A percentile compares a stretch with the other conserved stretches of the same genome.
These are phyloP conservation scores for Jacaranda mimosifolia DNA, from an alignment of 257 asterid species.

Conservation along the genomic window DNA sequence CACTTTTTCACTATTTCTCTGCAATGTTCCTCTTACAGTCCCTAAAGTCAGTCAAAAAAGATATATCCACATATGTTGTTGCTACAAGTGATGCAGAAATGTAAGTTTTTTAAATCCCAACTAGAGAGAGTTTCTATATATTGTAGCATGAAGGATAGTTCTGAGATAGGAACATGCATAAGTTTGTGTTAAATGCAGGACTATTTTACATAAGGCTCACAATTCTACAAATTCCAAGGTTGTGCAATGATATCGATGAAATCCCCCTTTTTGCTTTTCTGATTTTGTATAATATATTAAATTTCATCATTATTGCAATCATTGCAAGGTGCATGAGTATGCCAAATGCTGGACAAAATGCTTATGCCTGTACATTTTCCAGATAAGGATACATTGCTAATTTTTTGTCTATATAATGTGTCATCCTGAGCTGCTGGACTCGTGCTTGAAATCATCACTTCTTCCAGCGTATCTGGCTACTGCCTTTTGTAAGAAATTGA, in stretches of 20 bases:
- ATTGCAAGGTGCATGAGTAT: slow-evolving; percentile 14
- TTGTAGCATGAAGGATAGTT: no score
- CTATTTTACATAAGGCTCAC: background rate
- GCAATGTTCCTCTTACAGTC: slow-evolving; percentile 43
- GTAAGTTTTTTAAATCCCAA: slow-evolving; percentile 36
- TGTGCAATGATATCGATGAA: background rate
- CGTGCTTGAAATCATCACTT: slow-evolving; percentile 91
- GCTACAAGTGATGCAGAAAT: slow-evolving; percentile 46
- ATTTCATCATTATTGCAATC: background rate
- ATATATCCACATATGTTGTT: slow-evolving; percentile 30
- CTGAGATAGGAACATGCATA: no score
- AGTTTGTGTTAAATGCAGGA: background rate
- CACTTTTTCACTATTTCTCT: slow-evolving; percentile 63
- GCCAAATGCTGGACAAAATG: background rate
- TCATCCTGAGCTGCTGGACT: slow-evolving; percentile 85
- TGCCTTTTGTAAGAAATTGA: slow-evolving; percentile 89
- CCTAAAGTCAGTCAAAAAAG: slow-evolving; percentile 41
- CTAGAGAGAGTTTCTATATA: no score
- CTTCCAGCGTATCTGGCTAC: slow-evolving; percentile 98
- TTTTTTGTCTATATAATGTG: slow-evolving; percentile 1
- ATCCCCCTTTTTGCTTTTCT: background rate
- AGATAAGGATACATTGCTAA: slow-evolving; percentile 19
- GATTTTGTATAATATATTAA: background rate
- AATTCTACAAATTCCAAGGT: background rate
- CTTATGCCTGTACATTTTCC: slow-evolving; percentile 17